Base-by-base conservation (phyloP, 2,329 filamentous ascomycete species). In the Colletotrichum limetticola region DNA sequence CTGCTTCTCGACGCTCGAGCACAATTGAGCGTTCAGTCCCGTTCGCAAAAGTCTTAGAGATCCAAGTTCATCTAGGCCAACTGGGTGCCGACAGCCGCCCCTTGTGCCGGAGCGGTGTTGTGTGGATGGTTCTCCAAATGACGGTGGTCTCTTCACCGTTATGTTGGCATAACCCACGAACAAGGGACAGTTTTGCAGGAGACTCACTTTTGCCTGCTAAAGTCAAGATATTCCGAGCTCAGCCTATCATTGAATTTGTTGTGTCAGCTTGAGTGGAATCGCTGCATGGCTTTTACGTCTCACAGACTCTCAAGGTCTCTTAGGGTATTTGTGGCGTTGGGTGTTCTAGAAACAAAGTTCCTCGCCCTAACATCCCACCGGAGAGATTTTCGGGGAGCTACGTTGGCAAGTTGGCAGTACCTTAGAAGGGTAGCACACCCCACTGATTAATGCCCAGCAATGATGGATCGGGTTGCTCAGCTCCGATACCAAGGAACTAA, bases 341-440 rank as follows among this genome's bases (percentile, higher is more conserved):
- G 5, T 42, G 37, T 42, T 42, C 37, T 42, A 42, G 5, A 42
- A 16, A 7, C 35, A n/a, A n/a, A 55, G 46, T 35, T 32, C 24
- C 52, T 52, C 12, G 8, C 68, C 61, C 68, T 52, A 64, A 35
- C 32, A 35, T 62, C 37, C 57, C 58, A 19, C 19, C 69, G 65
- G 69, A 61, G 65, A 68, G 49, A 68, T 63, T 72, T 60, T 60
- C 59, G 59, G 59, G 70, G 59, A 59, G 26, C 59, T 56, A 46
- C n/a, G 49, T 32, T 70, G 49, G 60, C 46, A 46, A 8, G 30
- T 32, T 70, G 49, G 55, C 35, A 46, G 16, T 9, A 26, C 26
- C 26, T 26, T 26, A 52, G 42, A 52, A 65, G 62, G 62, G 62
- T 8, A 22, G 24, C 24, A 8, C n/a, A 64, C 61, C 49, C 61